Evolutionary conservation across 192 early-diverging fungal species (phyloP), one percentile per base, ranked within the genome.

Genomic region (Coemansia sp.): DNA sequence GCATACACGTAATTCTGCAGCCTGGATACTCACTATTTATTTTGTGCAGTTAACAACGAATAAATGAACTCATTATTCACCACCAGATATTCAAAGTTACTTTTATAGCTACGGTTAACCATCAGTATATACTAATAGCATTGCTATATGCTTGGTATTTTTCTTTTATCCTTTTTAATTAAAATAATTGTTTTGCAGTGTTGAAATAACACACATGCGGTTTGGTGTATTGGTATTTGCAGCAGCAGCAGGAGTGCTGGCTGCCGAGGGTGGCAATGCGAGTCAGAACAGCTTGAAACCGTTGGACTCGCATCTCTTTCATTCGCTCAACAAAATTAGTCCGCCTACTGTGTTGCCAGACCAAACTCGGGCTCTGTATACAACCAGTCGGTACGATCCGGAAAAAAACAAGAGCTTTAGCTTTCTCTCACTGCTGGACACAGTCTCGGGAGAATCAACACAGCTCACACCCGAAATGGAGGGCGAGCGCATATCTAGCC

Each of bases 291-390:
- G n/a, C 18, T 17, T 61, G 46, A 66, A 69, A 55, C 85, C 86
- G 63, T 86, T 87, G 49, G 58, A 76, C 18, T 83, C 52, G 21
- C 36, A 34, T 2, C 31, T 56, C 25, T 74, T 74, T 31, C 69
- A 74, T 54, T 72, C 73, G 9, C 64, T 81, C 21, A 56, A 31
- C 18, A 68, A 69, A 18, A 31, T 73, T 10, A 59, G 73, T 24
- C 25, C 62, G 0, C 69, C 78, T 14, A 63, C 68, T 5, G 59
- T 81, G 12, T 71, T 67, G 34, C 78, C 73, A 10, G 48, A 72
- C 25, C 55, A 69, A 25, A 36, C 49, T n/a, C 60, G 15, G 15
- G 73, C 64, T 6, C 56, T 81, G 18, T 81, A 68, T 31, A 51
- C 59, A 12, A 63, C 62, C 9, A 65, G 60, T 18, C 64, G 55